These are phyloP conservation scores for Nemania sp. DNA, from an alignment of 2,329 filamentous ascomycete species.

Conservation along the genomic window DNA sequence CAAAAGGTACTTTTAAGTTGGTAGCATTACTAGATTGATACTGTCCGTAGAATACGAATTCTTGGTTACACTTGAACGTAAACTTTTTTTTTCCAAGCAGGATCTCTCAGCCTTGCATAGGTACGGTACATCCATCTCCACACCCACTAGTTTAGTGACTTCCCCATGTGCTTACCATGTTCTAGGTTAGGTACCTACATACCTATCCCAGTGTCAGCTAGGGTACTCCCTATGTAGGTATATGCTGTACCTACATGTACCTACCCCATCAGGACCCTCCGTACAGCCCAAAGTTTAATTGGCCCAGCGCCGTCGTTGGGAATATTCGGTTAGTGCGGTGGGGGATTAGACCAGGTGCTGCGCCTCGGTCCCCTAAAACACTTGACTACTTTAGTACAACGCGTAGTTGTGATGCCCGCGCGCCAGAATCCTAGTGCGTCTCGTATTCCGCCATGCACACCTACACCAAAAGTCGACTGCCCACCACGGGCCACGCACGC, in stretches of 20 bases:
- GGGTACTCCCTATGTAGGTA: no score
- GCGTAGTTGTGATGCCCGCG: neutral
- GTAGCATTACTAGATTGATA: slow-evolving; percentile 5
- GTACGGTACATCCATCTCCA: neutral
- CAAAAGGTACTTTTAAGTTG: neutral
- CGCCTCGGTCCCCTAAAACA: neutral
- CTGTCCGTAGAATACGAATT: neutral
- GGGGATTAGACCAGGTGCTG: neutral
- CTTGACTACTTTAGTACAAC: neutral
- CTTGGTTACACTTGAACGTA: no score
- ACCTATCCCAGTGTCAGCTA: no score
- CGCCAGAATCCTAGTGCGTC: neutral
- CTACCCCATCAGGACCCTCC: neutral
- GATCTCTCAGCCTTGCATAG: neutral
- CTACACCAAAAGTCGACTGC: neutral
- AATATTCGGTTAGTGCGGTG: neutral
- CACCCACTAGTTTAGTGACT: neutral
- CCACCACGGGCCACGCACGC: neutral
- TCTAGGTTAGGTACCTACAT: no score
- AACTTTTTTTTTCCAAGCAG: neutral
- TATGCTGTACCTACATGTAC: no score
- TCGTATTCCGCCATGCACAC: slow-evolving; percentile 4
- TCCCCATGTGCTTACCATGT: no score
- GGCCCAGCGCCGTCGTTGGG: neutral
- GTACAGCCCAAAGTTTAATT: neutral